Evolutionary conservation across 257 asterid genomes (phyloP).

Genomic region (Jasminum sambac): DNA sequence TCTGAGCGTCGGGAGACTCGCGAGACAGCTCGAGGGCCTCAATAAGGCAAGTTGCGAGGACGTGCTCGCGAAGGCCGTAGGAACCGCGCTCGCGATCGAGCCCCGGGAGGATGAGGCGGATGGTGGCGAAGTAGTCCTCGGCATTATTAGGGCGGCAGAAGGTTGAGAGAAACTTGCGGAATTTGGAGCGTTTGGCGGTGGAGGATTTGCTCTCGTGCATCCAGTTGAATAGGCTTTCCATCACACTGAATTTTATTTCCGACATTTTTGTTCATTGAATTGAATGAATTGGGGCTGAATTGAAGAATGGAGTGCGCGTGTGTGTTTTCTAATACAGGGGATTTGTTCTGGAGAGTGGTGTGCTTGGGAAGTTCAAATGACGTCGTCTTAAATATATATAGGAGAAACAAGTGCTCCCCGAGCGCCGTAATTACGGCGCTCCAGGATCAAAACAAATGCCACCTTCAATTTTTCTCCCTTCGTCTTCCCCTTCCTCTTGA

Average conservation of each 20-base stretch:
- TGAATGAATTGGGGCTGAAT: conserved; percentile 19
- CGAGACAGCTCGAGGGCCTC: conserved; percentile 93
- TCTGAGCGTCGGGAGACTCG: conserved; percentile 82
- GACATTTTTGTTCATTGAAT: conserved; percentile 29
- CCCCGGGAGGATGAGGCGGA: conserved; percentile 76
- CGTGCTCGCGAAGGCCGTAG: conserved; percentile 93
- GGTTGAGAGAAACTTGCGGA: conserved; percentile 89
- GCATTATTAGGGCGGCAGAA: conserved; percentile 65
- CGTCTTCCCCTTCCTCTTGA: too few relatives aligned
- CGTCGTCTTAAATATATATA: conserved; percentile 27
- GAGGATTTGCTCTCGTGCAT: conserved; percentile 79
- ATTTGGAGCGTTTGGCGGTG: conserved; percentile 62
- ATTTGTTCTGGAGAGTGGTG: not conserved
- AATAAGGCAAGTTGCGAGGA: conserved; percentile 80
- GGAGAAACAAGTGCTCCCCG: not conserved
- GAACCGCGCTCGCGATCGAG: conserved; percentile 94
- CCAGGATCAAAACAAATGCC: too few relatives aligned
- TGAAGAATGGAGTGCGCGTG: not conserved
- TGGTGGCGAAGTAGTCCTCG: conserved; percentile 75
- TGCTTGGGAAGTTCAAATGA: conserved; percentile 24
- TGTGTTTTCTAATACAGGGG: not conserved
- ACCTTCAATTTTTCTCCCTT: too few relatives aligned
- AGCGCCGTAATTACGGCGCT: too few relatives aligned
- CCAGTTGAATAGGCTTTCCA: conserved; percentile 82
- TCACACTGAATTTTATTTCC: conserved; percentile 75